phyloP scores from a whole-genome alignment of 2,329 filamentous ascomycete species.

The Dactylellina haptotyla region DNA sequence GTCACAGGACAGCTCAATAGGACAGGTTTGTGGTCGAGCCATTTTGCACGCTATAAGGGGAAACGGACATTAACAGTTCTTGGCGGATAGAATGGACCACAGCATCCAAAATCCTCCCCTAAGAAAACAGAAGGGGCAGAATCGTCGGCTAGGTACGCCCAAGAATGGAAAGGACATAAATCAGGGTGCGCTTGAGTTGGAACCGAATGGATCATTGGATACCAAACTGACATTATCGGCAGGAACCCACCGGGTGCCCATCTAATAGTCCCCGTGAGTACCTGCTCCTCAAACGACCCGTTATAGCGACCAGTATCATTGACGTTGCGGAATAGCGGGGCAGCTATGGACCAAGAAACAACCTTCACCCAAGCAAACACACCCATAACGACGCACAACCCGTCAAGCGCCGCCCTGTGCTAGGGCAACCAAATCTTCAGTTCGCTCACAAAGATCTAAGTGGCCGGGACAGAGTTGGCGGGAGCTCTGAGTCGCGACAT shows the following conservation, averaged over 20 bases:
- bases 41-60: background rate
- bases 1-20: background rate
- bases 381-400: background rate
- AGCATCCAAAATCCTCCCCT: slow-evolving; percentile 15
- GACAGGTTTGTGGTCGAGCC: background rate
- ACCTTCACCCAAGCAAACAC: background rate
- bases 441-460: background rate
- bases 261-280: slow-evolving; percentile 22
- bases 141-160: background rate
- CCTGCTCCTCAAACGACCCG: background rate
- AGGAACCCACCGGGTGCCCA: slow-evolving; percentile 32
- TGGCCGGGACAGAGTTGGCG: background rate
- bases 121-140: background rate
- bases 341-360: slow-evolving; percentile 10
- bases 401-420: background rate
- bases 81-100: slow-evolving; percentile 2
- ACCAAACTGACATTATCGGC: background rate
- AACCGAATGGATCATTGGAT: background rate
- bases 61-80: background rate
- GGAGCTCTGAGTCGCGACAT: background rate
- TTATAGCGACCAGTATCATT: background rate
- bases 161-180: slow-evolving; percentile 10
- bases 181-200: slow-evolving; percentile 28
- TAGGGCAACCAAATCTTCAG: background rate
- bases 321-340: slow-evolving; percentile 9